Percentiles rank a stretch among this genome's conserved stretches.
Evolutionary conservation across 345 rosid species (phyloP).

Genomic region (Anacardium occidentale): DNA sequence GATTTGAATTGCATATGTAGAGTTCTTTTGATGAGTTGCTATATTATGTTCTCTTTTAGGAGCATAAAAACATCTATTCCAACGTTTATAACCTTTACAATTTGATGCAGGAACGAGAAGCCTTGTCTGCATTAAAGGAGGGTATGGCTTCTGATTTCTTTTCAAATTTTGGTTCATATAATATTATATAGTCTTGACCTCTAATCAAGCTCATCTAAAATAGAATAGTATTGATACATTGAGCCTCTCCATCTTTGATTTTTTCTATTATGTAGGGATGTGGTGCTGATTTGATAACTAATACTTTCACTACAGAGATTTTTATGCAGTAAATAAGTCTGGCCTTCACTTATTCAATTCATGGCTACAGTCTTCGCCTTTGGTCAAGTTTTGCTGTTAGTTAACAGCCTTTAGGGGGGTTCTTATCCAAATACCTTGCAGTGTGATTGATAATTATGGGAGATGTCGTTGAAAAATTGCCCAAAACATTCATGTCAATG

Average conservation of each 20-base stretch:
- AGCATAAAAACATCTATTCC: neutral
- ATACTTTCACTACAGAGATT: neutral
- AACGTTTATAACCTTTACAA: conserved; percentile 7
- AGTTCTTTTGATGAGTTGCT: no score
- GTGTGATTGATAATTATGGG: no score
- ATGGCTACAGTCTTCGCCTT: no score
- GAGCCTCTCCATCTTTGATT: neutral
- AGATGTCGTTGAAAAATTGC: no score
- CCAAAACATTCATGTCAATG: neutral
- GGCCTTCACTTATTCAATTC: neutral
- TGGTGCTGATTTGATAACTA: neutral
- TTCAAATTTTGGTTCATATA: neutral
- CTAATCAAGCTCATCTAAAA: neutral
- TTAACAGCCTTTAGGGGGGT: no score
- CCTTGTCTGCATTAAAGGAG: conserved; percentile 58
- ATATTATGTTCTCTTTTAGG: neutral
- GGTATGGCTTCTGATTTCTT: conserved; percentile 43
- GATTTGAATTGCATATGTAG: no score
- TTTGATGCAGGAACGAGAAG: conserved; percentile 61
- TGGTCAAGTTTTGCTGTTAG: no score
- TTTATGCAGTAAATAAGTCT: neutral
- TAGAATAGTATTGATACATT: conserved; percentile 9
- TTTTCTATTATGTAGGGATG: neutral
- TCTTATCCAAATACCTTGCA: no score
- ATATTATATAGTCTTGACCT: neutral